Evolutionary conservation across 164 flowering plant species (phyloP).

Genomic region (Sedum album): DNA sequence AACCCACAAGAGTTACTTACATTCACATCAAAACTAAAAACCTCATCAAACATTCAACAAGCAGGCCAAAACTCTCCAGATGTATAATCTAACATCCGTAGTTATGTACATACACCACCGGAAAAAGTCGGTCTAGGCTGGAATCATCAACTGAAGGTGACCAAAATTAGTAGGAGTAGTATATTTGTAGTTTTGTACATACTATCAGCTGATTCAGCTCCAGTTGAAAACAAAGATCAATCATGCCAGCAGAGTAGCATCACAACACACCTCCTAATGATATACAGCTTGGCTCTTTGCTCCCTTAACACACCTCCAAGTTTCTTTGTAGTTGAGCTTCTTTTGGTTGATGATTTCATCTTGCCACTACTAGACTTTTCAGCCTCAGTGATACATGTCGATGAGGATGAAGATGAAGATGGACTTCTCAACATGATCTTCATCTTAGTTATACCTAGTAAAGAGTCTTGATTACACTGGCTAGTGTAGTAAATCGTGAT

Average conservation of each 20-base stretch:
- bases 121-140: neutral
- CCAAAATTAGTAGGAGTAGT: neutral
- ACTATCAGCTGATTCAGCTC: neutral
- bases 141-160: neutral
- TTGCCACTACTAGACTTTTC: slow-evolving; percentile 3
- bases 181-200: no score
- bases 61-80: neutral
- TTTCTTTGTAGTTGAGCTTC: slow-evolving; percentile 42
- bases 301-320: slow-evolving; percentile 29
- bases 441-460: neutral
- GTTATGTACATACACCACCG: neutral
- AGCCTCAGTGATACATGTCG: neutral
- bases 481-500: neutral
- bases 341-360: slow-evolving; percentile 20
- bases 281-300: slow-evolving; percentile 5
- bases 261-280: slow-evolving; percentile 3
- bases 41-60: neutral
- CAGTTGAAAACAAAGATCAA: neutral
- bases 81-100: neutral
- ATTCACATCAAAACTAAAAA: neutral
- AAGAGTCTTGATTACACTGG: neutral
- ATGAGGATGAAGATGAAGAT: neutral
- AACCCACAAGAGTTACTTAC: neutral
- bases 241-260: slow-evolving; percentile 4
- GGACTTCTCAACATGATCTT: neutral